Base-by-base conservation (phyloP, 805 yeast species). In the Candida gorgasii region DNA sequence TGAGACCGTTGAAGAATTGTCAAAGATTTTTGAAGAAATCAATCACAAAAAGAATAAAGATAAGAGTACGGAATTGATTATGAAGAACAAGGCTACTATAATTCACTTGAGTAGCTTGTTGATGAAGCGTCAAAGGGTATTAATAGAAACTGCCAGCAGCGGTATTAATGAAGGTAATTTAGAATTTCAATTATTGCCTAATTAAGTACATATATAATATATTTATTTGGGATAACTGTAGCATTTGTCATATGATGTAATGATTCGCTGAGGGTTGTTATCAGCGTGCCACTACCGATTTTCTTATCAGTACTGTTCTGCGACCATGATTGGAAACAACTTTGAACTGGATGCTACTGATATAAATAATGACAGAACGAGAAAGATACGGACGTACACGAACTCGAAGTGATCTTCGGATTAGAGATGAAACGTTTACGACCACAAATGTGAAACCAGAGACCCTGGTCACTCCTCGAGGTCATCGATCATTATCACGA, bases 1-100 rank as follows among this genome's bases (percentile, higher is more conserved):
- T 43, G 65, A 72, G 45, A 79, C 86, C 0, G 88, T 85, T 9
- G 95, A 87, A 57, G 80, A 76, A 42, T 67, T 86, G 23, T 80
- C 88, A 13, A 76, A 76, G 52, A 62, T 84, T 11, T 78, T 86
- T 57, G 81, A 73, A 54, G 58, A 60, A 32, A 62, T 70, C 34
- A 63, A 61, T 40, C 48, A 50, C 23, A 57, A 58, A 39, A 58
- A 59, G 39, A 59, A 61, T 40, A 48, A 50, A 14, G 46, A 47
- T 23, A 56, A 55, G 24, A 53, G 54, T 22, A 60, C 63, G 20
- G 51, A 50, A 39, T 50, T 61, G 23, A 62, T 79, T 17, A 58
- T 66, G 31, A 61, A 62, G 26, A 52, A 64, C 39, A 73, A 69
- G 51, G 50, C 56, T 11, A 62, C 62, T 32, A 62, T 78, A 20